Evolutionary conservation across 495 filamentous ascomycete genomes (phyloP).

Genomic region (Corynascus novoguineensis): DNA sequence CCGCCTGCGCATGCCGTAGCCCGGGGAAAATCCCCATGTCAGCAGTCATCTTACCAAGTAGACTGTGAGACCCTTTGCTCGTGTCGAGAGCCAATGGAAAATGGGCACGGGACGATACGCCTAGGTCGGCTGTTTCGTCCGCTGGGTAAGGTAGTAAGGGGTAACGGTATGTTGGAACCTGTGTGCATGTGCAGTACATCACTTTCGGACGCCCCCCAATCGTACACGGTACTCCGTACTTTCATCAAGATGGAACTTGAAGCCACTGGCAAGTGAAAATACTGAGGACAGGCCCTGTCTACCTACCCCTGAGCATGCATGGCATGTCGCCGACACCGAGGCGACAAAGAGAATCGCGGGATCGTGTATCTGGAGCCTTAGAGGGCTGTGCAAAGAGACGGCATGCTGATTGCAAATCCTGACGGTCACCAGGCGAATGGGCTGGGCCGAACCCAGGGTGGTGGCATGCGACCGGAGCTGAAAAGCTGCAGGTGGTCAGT

Average conservation of each 20-base stretch:
- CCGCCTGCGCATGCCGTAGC: neutral
- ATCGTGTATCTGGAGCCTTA: neutral
- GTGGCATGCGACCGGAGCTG: conserved; percentile 38
- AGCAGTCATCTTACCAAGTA: conserved; percentile 2
- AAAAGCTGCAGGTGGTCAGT: conserved; percentile 43
- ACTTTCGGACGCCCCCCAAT: neutral
- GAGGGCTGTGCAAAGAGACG: conserved; percentile 46
- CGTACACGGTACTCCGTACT: too few species aligned
- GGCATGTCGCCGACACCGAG: conserved; percentile 14
- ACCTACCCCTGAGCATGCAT: conserved; percentile 7
- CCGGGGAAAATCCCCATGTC: conserved; percentile 6
- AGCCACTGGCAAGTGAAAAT: neutral
- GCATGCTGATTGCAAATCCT: conserved; percentile 31
- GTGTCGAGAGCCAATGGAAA: conserved; percentile 14
- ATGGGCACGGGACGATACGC: neutral
- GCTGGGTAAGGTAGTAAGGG: conserved; percentile 7
- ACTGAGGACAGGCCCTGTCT: neutral
- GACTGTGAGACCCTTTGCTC: neutral
- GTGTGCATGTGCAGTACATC: too few species aligned
- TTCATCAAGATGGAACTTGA: neutral
- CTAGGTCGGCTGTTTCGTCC: neutral
- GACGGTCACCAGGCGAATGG: conserved; percentile 33
- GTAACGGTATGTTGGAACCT: too few species aligned
- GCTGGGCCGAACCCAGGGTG: conserved; percentile 16
- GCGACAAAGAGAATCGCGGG: neutral